These are phyloP conservation scores for Rachicladosporium sp. DNA, from an alignment of 2,329 filamentous ascomycete genomes.

Conservation along the genomic window DNA sequence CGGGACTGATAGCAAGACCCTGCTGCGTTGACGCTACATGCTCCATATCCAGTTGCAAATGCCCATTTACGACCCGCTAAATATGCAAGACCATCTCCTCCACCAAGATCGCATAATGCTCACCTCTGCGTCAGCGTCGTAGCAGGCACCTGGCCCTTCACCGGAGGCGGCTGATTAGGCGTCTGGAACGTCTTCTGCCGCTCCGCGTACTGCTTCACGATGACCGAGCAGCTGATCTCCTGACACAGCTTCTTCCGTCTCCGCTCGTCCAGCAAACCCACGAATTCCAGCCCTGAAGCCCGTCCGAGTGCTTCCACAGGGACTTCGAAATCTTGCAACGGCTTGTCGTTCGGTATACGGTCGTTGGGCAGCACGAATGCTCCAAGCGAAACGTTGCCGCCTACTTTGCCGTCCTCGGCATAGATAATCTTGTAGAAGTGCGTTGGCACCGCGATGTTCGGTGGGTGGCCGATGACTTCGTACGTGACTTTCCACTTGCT, in stretches of 20 bases:
- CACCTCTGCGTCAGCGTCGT: slow-evolving; percentile 10
- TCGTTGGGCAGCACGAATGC: slow-evolving; percentile 95
- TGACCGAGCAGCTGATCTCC: slow-evolving; percentile 70
- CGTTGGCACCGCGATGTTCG: slow-evolving; percentile 89
- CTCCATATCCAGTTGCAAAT: too few species aligned
- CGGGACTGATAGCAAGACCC: too few species aligned
- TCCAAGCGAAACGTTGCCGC: slow-evolving; percentile 70
- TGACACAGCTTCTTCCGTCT: slow-evolving; percentile 71
- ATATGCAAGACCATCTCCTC: too few species aligned
- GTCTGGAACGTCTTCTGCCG: slow-evolving; percentile 37
- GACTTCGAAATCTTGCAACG: slow-evolving; percentile 84
- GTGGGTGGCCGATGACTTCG: slow-evolving; percentile 88
- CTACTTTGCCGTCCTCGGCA: slow-evolving; percentile 62
- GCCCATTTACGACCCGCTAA: too few species aligned
- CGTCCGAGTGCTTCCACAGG: slow-evolving; percentile 86
- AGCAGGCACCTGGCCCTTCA: slow-evolving; percentile 12
- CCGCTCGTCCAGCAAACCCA: slow-evolving; percentile 58
- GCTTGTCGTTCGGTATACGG: slow-evolving; percentile 74
- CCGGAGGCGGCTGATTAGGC: slow-evolving; percentile 11
- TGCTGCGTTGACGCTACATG: too few species aligned
- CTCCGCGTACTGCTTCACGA: slow-evolving; percentile 67
- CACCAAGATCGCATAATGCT: not conserved
- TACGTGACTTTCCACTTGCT: slow-evolving; percentile 93
- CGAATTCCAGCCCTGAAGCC: slow-evolving; percentile 85
- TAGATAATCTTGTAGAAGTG: slow-evolving; percentile 99